Base-by-base conservation (phyloP, 257 asterid species). In the Jasminum sambac region DNA sequence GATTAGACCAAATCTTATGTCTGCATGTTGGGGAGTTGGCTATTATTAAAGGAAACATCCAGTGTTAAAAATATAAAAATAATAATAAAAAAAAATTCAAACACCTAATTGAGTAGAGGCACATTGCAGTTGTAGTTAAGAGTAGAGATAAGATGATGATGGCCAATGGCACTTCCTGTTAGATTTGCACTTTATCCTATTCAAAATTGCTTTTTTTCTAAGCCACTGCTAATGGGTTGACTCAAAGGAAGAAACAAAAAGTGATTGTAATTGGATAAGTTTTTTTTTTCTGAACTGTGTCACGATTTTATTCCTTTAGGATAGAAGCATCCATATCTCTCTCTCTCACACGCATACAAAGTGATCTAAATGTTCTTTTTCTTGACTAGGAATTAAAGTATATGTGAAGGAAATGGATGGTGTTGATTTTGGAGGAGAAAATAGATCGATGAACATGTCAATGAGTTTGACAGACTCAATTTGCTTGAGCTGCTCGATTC, bases 151-250 rank as follows among this genome's bases (percentile, higher is more conserved):
- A 55, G 59, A 50, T 50, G 59, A 50, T 50, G 59, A 17, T 16
- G 59, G 62, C 6, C 34, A 9, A 7, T 55, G 34, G 62, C 34
- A 55, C 14, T 10, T 21, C 62, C 16, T 21, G 36, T 19, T 55
- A 55, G 36, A 55, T 55, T 55, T 55, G 62, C 62, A 55, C 62
- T 21, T 55, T 55, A 19, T 23, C 23, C 62, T 23, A 55, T 23
- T 55, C 34, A 55, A 55, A 55, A 4, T 55, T 55, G 62, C 62
- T 55, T 55, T 55, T 55, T 55, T 55, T 19, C 62, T 55, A 55
- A 55, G 34, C 62, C 30, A 55, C 62, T 55, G 12, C 8, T 55
- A 19, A 23, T 55, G 62, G 43, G 62, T 55, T 55, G 62, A 55
- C 62, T 55, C 62, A 55, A 23, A 55, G 16, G 62, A 1, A 23